Conservation (phyloP, 1,284 basidiomycete genomes). For the Fomitopsis betulina region DNA sequence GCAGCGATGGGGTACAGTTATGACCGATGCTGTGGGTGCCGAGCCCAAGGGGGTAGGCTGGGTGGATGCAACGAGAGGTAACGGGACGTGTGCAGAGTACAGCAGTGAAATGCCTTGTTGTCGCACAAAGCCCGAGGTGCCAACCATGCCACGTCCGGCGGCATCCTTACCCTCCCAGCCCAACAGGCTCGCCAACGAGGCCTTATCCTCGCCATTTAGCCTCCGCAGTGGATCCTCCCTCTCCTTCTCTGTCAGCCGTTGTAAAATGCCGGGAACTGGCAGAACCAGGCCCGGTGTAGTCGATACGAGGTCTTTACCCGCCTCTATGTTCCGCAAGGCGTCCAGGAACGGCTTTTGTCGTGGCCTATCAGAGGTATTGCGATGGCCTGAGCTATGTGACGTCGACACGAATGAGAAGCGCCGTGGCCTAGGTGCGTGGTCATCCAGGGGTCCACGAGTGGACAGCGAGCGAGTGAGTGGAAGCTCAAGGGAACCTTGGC, state of each 20-base stretch:
- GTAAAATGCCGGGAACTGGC: constrained; percentile 41
- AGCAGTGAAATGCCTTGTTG: constrained; percentile 57
- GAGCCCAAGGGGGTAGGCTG: constrained; percentile 14
- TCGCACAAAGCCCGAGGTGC: constrained; percentile 48
- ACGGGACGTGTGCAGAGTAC: constrained; percentile 42
- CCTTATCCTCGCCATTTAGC: constrained; percentile 52
- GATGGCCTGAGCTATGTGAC: constrained; percentile 6
- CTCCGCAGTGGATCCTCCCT: constrained; percentile 30
- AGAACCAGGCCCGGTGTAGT: constrained; percentile 48
- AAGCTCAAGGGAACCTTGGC: constrained; percentile 36
- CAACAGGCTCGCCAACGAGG: constrained; percentile 44
- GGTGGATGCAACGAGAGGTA: constrained; percentile 11
- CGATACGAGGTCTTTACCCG: constrained; percentile 38
- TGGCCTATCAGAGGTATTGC: constrained; percentile 1
- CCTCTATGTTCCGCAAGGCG: constrained; percentile 37
- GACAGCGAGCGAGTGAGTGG: constrained; percentile 13
- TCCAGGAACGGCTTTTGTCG: constrained; percentile 29
- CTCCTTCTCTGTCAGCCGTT: constrained; percentile 46
- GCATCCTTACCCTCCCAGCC: constrained; percentile 53
- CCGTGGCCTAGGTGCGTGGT: constrained; percentile 28
- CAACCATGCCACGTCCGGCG: constrained; percentile 43
- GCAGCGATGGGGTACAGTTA: constrained; percentile 9
- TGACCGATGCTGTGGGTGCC: constrained; percentile 14
- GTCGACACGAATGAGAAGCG: constrained; percentile 44
- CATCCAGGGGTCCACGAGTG: constrained; percentile 8